Percentiles rank a stretch among this genome's conserved stretches.
phyloP scores from a whole-genome alignment of 225 moss, liverwort and hornwort species.

The Bryum argenteum region DNA sequence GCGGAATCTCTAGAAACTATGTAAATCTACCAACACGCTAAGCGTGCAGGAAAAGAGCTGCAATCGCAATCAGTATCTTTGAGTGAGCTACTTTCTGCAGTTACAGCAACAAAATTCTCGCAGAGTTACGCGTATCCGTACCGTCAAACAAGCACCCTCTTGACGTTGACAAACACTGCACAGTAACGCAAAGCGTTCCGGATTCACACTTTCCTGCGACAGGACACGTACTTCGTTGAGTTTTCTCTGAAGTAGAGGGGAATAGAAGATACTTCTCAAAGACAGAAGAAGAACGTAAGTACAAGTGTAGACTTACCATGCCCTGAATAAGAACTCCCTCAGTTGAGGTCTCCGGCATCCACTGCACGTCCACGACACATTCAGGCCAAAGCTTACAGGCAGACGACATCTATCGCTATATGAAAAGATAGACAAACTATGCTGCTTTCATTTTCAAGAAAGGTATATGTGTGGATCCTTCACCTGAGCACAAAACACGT shows the following conservation, averaged over 20 bases:
- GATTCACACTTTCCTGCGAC: conserved; percentile 62
- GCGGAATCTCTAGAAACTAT: not conserved
- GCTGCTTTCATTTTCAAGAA: conserved; percentile 7
- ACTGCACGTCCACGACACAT: conserved; percentile 47
- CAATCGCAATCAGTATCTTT: not conserved
- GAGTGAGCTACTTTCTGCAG: conserved; percentile 8
- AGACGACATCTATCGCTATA: not conserved
- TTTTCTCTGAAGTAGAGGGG: not conserved
- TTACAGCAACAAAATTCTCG: conserved; percentile 13
- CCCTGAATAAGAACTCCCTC: conserved; percentile 66
- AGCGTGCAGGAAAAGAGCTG: conserved; percentile 11
- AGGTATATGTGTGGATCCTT: conserved; percentile 6
- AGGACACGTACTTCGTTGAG: not conserved
- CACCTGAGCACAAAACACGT: conserved; percentile 80
- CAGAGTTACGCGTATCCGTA: conserved; percentile 39
- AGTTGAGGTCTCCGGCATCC: conserved; percentile 69
- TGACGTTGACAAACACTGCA: conserved; percentile 74
- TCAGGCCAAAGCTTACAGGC: conserved; percentile 16
- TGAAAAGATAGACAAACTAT: conserved; percentile 4
- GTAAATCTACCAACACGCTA: not conserved
- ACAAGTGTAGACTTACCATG: conserved; percentile 50
- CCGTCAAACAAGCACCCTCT: conserved; percentile 76
- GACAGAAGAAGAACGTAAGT: not conserved
- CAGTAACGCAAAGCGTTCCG: conserved; percentile 62
- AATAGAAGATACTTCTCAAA: not conserved